Evolutionary conservation across 192 early-diverging fungal species (phyloP).

Genomic region (Lobosporangium transversale): DNA sequence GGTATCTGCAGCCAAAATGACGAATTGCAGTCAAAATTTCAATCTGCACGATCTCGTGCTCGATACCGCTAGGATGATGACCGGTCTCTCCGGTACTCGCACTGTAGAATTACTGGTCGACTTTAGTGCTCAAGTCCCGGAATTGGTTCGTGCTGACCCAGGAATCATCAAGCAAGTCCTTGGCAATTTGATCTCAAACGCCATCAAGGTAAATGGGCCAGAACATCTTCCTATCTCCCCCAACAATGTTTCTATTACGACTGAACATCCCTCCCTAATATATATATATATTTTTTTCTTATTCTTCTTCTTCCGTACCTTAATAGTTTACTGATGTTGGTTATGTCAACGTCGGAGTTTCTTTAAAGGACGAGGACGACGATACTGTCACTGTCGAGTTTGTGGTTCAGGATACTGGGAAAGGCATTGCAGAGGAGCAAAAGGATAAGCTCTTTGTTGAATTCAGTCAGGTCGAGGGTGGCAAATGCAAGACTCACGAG

Average conservation of each 20-base stretch:
- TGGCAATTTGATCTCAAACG: slow-evolving; percentile 49
- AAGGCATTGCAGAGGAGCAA: slow-evolving; percentile 44
- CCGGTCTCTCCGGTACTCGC: slow-evolving; percentile 49
- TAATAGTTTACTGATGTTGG: slow-evolving; percentile 50
- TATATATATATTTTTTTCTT: background rate
- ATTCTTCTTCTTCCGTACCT: background rate
- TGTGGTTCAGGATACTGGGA: slow-evolving; percentile 50
- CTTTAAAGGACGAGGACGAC: slow-evolving; percentile 51
- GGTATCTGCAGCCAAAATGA: slow-evolving; percentile 51
- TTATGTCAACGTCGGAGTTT: slow-evolving; percentile 47
- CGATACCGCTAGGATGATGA: slow-evolving; percentile 50
- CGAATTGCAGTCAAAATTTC: slow-evolving; percentile 50
- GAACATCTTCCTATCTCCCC: background rate
- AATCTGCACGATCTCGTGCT: slow-evolving; percentile 51
- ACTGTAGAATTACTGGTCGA: slow-evolving; percentile 49
- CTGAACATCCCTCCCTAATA: background rate
- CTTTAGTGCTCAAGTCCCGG: slow-evolving; percentile 48
- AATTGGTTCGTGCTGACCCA: slow-evolving; percentile 46
- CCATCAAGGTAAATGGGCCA: slow-evolving; percentile 52
- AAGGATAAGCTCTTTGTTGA: slow-evolving; percentile 53
- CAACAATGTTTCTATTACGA: background rate
- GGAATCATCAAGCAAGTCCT: slow-evolving; percentile 49
- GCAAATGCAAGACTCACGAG: slow-evolving; percentile 46
- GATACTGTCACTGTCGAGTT: slow-evolving; percentile 52
- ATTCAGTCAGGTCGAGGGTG: slow-evolving; percentile 49